Evolutionary conservation across 768 basidiomycete genomes (phyloP).

Genomic region (Fibroporia radiculosa): DNA sequence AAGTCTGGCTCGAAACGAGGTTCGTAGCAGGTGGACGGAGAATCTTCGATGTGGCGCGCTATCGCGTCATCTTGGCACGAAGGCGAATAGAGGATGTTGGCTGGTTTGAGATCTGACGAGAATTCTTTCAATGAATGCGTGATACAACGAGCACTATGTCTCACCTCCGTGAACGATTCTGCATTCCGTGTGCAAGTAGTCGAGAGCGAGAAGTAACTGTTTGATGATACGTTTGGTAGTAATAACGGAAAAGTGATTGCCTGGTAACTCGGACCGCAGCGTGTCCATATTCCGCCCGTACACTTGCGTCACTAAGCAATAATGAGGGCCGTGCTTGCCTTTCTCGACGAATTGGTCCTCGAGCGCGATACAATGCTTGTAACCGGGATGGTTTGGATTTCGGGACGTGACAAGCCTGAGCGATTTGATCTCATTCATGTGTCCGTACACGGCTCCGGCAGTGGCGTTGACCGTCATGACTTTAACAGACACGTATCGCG

Average conservation of each 20-base stretch:
- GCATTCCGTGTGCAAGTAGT: conserved; percentile 22
- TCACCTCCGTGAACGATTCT: conserved; percentile 17
- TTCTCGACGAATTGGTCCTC: not conserved
- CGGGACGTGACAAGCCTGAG: not conserved
- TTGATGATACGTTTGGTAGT: conserved; percentile 16
- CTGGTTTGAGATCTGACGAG: not conserved
- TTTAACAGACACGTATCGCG: not conserved
- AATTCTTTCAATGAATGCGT: not conserved
- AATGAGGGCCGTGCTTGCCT: not conserved
- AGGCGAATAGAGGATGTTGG: not conserved
- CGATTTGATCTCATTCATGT: not conserved
- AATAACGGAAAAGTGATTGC: conserved; percentile 4
- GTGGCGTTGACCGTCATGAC: not conserved
- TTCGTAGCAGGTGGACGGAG: not conserved
- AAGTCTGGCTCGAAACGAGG: not conserved
- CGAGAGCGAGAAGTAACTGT: conserved; percentile 22
- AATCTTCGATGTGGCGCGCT: not conserved
- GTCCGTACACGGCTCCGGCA: not conserved
- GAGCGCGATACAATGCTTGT: not conserved
- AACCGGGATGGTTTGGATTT: not conserved
- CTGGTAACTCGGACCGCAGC: not conserved
- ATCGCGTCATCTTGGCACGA: not conserved
- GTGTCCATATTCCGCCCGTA: not conserved
- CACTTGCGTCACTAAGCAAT: not conserved
- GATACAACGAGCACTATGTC: not conserved